These are phyloP conservation scores for Ogataea paraovalis DNA, from an alignment of 805 yeast species.

Conservation along the genomic window DNA sequence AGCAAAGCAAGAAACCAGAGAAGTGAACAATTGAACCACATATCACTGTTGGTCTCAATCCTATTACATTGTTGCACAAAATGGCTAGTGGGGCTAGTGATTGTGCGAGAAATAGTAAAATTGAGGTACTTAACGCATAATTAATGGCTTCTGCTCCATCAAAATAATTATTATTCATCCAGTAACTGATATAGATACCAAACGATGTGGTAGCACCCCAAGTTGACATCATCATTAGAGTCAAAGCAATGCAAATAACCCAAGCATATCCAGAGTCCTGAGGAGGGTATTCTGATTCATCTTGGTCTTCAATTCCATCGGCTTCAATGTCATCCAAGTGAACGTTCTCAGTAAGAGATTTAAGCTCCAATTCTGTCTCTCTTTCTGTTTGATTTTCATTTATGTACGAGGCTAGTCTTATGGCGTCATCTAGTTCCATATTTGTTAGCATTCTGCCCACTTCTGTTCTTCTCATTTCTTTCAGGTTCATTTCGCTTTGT, in stretches of 20 bases:
- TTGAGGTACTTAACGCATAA: slow-evolving; percentile 59
- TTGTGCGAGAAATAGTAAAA: slow-evolving; percentile 18
- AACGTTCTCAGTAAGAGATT: slow-evolving; percentile 2
- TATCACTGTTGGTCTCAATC: slow-evolving; percentile 19
- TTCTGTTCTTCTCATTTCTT: slow-evolving; percentile 9
- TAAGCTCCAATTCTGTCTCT: neutral
- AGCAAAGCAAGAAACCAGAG: slow-evolving; percentile 47
- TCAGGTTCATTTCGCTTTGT: slow-evolving; percentile 12
- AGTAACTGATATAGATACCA: slow-evolving; percentile 55
- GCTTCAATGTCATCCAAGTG: slow-evolving; percentile 1
- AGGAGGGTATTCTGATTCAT: slow-evolving; percentile 34
- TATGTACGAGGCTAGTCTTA: slow-evolving; percentile 12
- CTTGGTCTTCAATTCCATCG: neutral
- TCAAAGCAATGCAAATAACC: slow-evolving; percentile 41
- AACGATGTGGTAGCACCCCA: slow-evolving; percentile 67
- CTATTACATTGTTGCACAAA: slow-evolving; percentile 14
- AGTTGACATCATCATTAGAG: slow-evolving; percentile 43
- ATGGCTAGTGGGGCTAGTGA: slow-evolving; percentile 21
- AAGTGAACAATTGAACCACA: slow-evolving; percentile 42
- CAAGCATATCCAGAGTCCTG: slow-evolving; percentile 59
- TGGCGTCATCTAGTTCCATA: slow-evolving; percentile 22
- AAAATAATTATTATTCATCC: slow-evolving; percentile 44
- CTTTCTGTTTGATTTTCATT: neutral
- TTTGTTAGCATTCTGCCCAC: slow-evolving; percentile 20
- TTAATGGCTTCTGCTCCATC: slow-evolving; percentile 50